Percentiles rank a stretch among this genome's conserved stretches.
Evolutionary conservation across 805 yeast species (phyloP).

Genomic region (Maudiozyma pseudohumilis): DNA sequence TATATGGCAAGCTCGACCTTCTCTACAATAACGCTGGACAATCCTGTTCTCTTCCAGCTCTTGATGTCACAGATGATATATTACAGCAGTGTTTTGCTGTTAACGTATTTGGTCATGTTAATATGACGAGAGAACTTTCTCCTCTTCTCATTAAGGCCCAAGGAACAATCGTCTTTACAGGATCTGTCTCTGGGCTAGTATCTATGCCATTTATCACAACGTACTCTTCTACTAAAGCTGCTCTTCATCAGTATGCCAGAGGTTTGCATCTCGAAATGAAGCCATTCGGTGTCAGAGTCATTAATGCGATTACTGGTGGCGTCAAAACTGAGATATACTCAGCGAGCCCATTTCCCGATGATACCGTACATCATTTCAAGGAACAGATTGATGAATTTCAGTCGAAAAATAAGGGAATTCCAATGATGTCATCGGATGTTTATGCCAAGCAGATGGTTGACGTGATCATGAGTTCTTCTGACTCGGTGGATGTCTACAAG

Average conservation of each 20-base stretch:
- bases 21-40: conserved; percentile 73
- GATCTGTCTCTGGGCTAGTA: conserved; percentile 53
- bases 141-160: conserved; percentile 48
- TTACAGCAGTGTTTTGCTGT: conserved; percentile 45
- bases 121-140: conserved; percentile 48
- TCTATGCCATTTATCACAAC: conserved; percentile 62
- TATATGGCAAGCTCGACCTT: conserved; percentile 44
- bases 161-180: conserved; percentile 64
- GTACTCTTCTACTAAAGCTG: conserved; percentile 62
- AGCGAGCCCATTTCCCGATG: conserved; percentile 42
- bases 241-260: conserved; percentile 61
- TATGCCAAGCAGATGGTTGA: conserved; percentile 47
- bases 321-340: conserved; percentile 63
- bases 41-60: conserved; percentile 58
- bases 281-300: conserved; percentile 60
- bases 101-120: conserved; percentile 60
- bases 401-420: conserved; percentile 47
- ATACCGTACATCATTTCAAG: conserved; percentile 41
- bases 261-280: conserved; percentile 53
- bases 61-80: conserved; percentile 50
- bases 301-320: conserved; percentile 65
- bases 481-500: conserved; percentile 42
- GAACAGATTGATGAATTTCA: conserved; percentile 42
- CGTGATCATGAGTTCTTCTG: conserved; percentile 33
- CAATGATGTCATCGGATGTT: conserved; percentile 38